These are phyloP conservation scores for Carex scoparia DNA, from an alignment of 176 grass and related monocot species.

Conservation along the genomic window DNA sequence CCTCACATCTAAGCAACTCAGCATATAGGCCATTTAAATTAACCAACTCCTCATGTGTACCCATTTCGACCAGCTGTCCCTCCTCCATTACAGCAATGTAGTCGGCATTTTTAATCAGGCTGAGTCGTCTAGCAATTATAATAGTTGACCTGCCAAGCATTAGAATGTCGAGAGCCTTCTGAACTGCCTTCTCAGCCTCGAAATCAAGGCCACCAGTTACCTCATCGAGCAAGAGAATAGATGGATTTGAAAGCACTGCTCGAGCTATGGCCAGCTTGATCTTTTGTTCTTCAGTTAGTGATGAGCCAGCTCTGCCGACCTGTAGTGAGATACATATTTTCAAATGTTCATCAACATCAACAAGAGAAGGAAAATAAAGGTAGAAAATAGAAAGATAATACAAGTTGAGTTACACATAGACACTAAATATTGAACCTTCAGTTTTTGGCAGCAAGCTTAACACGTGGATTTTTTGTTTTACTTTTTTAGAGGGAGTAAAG, in stretches of 20 bases:
- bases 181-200: slow-evolving; percentile 96
- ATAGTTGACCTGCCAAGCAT: slow-evolving; percentile 99
- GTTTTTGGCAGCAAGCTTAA: neutral
- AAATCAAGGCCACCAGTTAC: slow-evolving; percentile 99
- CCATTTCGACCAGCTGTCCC: slow-evolving; percentile 99
- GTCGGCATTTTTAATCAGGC: slow-evolving; percentile 94
- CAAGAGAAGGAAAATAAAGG: neutral
- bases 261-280: slow-evolving; percentile 98
- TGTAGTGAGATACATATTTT: slow-evolving; percentile 29
- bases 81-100: slow-evolving; percentile 99
- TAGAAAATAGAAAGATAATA: neutral
- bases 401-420: neutral
- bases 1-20: slow-evolving; percentile 92
- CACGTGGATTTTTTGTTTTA: neutral
- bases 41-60: slow-evolving; percentile 90
- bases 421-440: slow-evolving; percentile 25
- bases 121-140: slow-evolving; percentile 98
- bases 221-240: slow-evolving; percentile 95
- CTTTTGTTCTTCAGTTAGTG: slow-evolving; percentile 92
- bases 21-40: slow-evolving; percentile 93
- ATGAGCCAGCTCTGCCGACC: slow-evolving; percentile 85
- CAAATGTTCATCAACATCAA: neutral
- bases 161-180: slow-evolving; percentile 96
- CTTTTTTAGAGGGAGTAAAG: too few relatives aligned
- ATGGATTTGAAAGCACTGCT: slow-evolving; percentile 90